Percentiles rank a stretch among this genome's conserved stretches.
Evolutionary conservation across 2,329 filamentous ascomycete species (phyloP).

Genomic region (Aspergillus udagawae): DNA sequence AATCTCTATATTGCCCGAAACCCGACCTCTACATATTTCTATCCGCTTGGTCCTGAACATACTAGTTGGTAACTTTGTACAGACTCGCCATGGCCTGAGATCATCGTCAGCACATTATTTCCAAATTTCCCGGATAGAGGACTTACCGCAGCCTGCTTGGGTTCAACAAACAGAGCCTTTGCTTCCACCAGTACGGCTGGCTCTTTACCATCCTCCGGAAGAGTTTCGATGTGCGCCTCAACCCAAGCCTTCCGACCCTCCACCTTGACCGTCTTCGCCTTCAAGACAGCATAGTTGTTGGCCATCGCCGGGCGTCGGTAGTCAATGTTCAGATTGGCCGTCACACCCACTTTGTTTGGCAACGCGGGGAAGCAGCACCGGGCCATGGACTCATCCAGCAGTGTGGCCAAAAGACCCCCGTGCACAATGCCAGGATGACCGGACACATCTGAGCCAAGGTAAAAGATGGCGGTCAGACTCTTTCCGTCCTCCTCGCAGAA

Average conservation of each 20-base stretch:
- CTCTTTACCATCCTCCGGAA: conserved; percentile 60
- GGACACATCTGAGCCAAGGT: conserved; percentile 75
- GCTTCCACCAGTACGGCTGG: conserved; percentile 73
- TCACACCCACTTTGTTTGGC: conserved; percentile 76
- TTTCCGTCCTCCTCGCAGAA: conserved; percentile 70
- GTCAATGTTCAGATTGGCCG: conserved; percentile 76
- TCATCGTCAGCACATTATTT: not conserved
- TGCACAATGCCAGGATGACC: conserved; percentile 90
- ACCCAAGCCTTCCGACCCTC: conserved; percentile 96
- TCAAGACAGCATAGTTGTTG: conserved; percentile 70
- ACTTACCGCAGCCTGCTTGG: conserved; percentile 72
- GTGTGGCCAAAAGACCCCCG: conserved; percentile 83
- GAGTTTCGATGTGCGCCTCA: conserved; percentile 76
- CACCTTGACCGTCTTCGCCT: conserved; percentile 74
- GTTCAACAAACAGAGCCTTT: conserved; percentile 82
- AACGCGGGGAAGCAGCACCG: conserved; percentile 83
- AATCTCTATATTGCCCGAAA: not conserved
- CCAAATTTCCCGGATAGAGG: not conserved
- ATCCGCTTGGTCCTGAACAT: not conserved
- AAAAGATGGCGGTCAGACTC: conserved; percentile 67
- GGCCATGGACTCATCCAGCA: conserved; percentile 86
- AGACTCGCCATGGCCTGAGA: conserved; percentile 21
- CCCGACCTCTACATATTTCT: not conserved
- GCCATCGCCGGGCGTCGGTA: conserved; percentile 79
- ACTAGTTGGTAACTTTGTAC: conserved; percentile 18